These are phyloP conservation scores for Kregervanrija fluxuum DNA, from an alignment of 805 yeast genomes.

Conservation along the genomic window DNA sequence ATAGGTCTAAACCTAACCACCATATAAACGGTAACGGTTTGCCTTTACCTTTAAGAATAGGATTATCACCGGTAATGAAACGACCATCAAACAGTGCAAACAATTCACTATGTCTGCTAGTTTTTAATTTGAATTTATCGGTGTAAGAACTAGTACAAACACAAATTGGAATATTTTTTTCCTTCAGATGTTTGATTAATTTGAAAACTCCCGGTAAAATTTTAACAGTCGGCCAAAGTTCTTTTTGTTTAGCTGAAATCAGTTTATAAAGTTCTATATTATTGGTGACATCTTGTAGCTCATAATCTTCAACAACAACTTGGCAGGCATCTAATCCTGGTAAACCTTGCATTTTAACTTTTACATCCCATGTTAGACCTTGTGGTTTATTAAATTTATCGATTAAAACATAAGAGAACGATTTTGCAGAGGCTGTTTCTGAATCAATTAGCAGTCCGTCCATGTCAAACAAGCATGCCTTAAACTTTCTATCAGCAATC, in stretches of 20 bases:
- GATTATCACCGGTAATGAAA: conserved; percentile 84
- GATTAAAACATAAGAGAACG: conserved; percentile 58
- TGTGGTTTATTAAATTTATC: conserved; percentile 46
- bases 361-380: conserved; percentile 87
- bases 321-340: conserved; percentile 76
- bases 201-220: conserved; percentile 85
- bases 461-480: conserved; percentile 55
- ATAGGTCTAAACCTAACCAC: conserved; percentile 65
- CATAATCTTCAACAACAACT: conserved; percentile 59
- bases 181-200: conserved; percentile 47
- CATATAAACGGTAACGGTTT: conserved; percentile 94
- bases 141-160: conserved; percentile 80
- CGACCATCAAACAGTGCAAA: conserved; percentile 58
- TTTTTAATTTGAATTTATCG: conserved; percentile 60
- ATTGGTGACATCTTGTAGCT: conserved; percentile 47
- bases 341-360: conserved; percentile 80
- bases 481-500: conserved; percentile 8
- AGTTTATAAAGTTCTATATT: conserved; percentile 53
- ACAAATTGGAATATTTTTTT: conserved; percentile 65
- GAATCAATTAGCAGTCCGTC: conserved; percentile 92
- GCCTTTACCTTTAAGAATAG: conserved; percentile 76
- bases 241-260: conserved; percentile 46
- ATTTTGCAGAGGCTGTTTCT: conserved; percentile 84
- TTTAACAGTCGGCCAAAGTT: conserved; percentile 53
- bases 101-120: conserved; percentile 52